Percentiles rank a stretch among this genome's conserved stretches.
Evolutionary conservation across 257 asterid species (phyloP).

Genomic region (Fraxinus cuspidata): DNA sequence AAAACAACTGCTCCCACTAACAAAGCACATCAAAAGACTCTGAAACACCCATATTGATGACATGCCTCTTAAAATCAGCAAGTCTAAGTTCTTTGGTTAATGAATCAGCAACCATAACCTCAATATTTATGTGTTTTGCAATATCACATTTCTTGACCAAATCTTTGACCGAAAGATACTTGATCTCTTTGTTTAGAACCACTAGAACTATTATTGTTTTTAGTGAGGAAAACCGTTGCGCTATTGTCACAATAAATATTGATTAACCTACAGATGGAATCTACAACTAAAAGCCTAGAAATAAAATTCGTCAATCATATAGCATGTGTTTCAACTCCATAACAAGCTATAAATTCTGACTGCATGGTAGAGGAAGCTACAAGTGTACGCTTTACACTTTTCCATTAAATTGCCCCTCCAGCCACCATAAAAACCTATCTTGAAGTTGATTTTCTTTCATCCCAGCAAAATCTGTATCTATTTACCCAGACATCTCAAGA

Average conservation of each 20-base stretch:
- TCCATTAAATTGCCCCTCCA: neutral
- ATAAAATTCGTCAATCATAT: neutral
- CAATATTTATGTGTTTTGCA: neutral
- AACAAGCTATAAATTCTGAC: neutral
- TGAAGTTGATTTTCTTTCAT: constrained; percentile 1
- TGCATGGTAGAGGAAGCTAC: neutral
- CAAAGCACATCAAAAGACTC: neutral
- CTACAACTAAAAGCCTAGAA: neutral
- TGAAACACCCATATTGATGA: neutral
- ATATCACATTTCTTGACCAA: neutral
- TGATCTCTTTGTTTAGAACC: neutral
- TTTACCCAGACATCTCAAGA: neutral
- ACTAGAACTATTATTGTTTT: neutral
- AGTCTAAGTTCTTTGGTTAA: neutral
- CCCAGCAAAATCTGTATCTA: neutral
- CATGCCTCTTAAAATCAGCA: neutral
- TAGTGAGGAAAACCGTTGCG: neutral
- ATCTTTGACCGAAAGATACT: neutral
- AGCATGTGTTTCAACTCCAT: neutral
- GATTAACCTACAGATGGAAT: neutral
- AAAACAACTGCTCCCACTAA: neutral
- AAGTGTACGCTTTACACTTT: neutral
- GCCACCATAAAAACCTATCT: neutral
- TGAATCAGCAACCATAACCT: neutral
- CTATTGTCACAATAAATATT: neutral